Evolutionary conservation across 768 basidiomycete species (phyloP), one percentile per base, ranked within the genome.

Genomic region (Galerina sulciceps): DNA sequence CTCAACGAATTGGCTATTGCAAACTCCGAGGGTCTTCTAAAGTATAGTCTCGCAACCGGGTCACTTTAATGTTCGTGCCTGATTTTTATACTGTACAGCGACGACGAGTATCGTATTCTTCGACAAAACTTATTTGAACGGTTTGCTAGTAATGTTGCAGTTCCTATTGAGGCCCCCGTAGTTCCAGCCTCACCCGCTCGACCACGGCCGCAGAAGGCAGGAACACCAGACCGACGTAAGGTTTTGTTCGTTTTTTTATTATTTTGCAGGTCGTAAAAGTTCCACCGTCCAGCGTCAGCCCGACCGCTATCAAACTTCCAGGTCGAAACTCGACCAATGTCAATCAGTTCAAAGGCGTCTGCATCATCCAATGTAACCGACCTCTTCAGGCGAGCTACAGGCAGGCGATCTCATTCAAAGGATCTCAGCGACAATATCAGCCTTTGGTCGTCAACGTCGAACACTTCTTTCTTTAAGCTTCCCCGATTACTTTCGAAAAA

Each of bases 41-140:
- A 85, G 91, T 90, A 69, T 67, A 86, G 54, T 43, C 18, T n/a
- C 45, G 20, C 54, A 34, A 37, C 34, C 45, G 46, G 35, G 59
- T 40, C 14, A 42, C 40, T 40, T 43, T 23, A 36, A 53, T 42
- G 45, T 41, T 49, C 17, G 31, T 57, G 26, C 26, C 26, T 20
- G 41, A 53, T 45, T 50, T 50, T 54, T 17, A 52, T 35, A 55
- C 38, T 34, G 53, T 55, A 45, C 50, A 94, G 93, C 68, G 90
- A 94, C 72, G 90, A 93, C 64, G 93, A 93, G 69, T 94, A 94
- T 70, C 86, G 92, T 50, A 71, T 94, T 42, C 81, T 94, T 11
- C 86, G 93, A 43, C 91, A 93, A 71, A 91, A 88, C 67, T 78
- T 94, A 38, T 94, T 94, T 64, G 90, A 93, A 69, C 84, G 93